Percentiles rank a stretch among this genome's conserved stretches.
phyloP scores from a whole-genome alignment of 1,284 basidiomycete species.

The Tilletia indica region DNA sequence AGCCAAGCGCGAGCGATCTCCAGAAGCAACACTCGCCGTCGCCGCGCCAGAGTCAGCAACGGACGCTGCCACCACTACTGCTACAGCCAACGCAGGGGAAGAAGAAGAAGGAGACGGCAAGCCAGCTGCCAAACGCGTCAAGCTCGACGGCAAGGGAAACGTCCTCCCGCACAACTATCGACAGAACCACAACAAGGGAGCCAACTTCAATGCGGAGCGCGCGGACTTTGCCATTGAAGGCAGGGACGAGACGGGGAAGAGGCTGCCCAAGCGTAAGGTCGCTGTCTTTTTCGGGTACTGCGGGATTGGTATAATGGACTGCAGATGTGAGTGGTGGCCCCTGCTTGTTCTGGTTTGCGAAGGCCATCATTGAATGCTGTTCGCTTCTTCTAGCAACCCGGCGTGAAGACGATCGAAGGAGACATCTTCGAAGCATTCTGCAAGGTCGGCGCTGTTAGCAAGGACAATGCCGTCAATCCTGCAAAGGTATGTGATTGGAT shows the following conservation, averaged over 20 bases:
- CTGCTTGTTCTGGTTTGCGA: neutral
- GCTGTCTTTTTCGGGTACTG: slow-evolving; percentile 63
- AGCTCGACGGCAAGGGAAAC: slow-evolving; percentile 5
- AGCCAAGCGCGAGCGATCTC: too few relatives aligned
- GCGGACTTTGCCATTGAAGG: neutral
- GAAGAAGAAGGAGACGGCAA: neutral
- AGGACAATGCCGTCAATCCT: slow-evolving; percentile 88
- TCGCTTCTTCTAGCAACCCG: slow-evolving; percentile 52
- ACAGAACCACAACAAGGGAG: slow-evolving; percentile 10
- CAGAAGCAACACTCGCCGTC: too few relatives aligned
- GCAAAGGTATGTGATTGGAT: slow-evolving; percentile 64
- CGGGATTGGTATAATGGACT: slow-evolving; percentile 76
- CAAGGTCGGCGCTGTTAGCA: slow-evolving; percentile 82
- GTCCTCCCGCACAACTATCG: slow-evolving; percentile 13
- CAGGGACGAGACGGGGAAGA: slow-evolving; percentile 16
- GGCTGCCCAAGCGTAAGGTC: slow-evolving; percentile 63
- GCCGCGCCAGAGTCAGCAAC: neutral
- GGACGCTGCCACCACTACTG: neutral
- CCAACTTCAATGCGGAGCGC: slow-evolving; percentile 12
- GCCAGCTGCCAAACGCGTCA: neutral
- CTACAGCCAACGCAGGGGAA: neutral
- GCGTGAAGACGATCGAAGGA: slow-evolving; percentile 83
- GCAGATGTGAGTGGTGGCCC: slow-evolving; percentile 75
- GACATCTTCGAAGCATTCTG: slow-evolving; percentile 83
- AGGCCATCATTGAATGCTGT: too few relatives aligned